Evolutionary conservation across 2,329 filamentous ascomycete species (phyloP).

Genomic region (Byssothecium circinans): DNA sequence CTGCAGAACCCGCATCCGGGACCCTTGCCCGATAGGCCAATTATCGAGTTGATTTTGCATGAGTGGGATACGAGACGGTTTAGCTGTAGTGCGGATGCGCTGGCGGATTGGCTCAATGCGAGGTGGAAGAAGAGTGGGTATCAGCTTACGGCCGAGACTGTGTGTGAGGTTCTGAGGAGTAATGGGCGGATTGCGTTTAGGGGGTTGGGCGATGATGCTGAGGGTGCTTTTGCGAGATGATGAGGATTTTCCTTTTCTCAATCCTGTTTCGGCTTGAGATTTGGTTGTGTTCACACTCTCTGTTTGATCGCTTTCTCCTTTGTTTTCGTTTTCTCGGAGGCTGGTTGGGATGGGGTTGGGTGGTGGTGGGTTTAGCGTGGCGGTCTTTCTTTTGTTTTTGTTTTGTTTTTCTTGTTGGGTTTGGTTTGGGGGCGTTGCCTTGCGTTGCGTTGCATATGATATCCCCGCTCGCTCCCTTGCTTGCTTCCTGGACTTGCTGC

Average conservation of each 20-base stretch:
- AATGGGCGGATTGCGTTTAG: conserved; percentile 40
- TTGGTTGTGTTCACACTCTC: background rate
- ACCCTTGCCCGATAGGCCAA: conserved; percentile 35
- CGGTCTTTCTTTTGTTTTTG: conserved; percentile 2
- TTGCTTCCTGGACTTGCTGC: too few species aligned
- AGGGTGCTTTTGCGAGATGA: conserved; percentile 32
- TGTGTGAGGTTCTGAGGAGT: conserved; percentile 39
- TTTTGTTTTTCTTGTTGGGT: background rate
- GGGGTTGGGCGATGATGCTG: conserved; percentile 38
- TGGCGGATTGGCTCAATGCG: conserved; percentile 39
- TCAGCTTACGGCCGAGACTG: conserved; percentile 36
- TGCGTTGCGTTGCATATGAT: conserved; percentile 17
- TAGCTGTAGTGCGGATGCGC: conserved; percentile 35
- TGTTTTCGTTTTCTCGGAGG: background rate
- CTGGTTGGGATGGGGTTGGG: background rate
- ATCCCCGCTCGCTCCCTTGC: conserved; percentile 11
- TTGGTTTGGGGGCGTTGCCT: background rate
- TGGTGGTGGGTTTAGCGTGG: conserved; percentile 4
- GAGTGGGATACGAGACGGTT: conserved; percentile 40
- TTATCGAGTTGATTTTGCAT: conserved; percentile 37
- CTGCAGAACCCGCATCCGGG: conserved; percentile 29
- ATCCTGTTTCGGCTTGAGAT: too few species aligned
- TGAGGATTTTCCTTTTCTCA: background rate
- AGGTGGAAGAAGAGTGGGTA: conserved; percentile 41
- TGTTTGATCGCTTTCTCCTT: background rate